Conservation (phyloP, 1,139 yeast species). For the Yarrowia galli region DNA sequence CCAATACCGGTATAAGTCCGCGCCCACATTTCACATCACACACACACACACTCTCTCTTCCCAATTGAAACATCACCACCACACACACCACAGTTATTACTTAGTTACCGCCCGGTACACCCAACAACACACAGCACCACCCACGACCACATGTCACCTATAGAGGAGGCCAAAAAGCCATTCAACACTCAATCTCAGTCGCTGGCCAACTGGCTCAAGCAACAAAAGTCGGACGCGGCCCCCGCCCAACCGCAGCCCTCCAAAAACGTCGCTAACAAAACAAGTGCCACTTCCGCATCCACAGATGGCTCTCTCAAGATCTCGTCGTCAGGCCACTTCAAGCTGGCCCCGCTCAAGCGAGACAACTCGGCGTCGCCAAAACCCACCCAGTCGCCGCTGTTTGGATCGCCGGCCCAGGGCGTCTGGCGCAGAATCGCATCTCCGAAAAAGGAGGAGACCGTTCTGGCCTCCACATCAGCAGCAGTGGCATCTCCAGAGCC, state of each 20-base stretch:
- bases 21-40: slow-evolving; percentile 12
- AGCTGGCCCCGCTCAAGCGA: slow-evolving; percentile 49
- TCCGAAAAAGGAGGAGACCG: slow-evolving; percentile 23
- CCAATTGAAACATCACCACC: slow-evolving; percentile 21
- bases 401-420: slow-evolving; percentile 26
- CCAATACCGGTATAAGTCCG: slow-evolving; percentile 14
- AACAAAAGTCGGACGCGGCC: slow-evolving; percentile 40
- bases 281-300: slow-evolving; percentile 43
- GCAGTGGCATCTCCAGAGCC: slow-evolving; percentile 32
- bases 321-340: slow-evolving; percentile 50
- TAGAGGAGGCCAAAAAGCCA: slow-evolving; percentile 45
- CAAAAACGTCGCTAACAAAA: slow-evolving; percentile 41
- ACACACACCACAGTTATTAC: neutral
- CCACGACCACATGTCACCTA: slow-evolving; percentile 32
- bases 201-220: slow-evolving; percentile 38
- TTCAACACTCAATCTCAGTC: slow-evolving; percentile 50
- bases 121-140: neutral
- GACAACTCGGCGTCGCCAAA: slow-evolving; percentile 43
- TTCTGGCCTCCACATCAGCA: slow-evolving; percentile 21
- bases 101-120: no score
- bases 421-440: slow-evolving; percentile 19
- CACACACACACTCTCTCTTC: neutral
- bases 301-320: slow-evolving; percentile 45
- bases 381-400: slow-evolving; percentile 41
- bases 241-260: slow-evolving; percentile 42